A percentile compares a stretch with the other conserved stretches of the same genome.
phyloP scores from a whole-genome alignment of 2,329 filamentous ascomycete species.

The Pyrenophora tritici-repentis region DNA sequence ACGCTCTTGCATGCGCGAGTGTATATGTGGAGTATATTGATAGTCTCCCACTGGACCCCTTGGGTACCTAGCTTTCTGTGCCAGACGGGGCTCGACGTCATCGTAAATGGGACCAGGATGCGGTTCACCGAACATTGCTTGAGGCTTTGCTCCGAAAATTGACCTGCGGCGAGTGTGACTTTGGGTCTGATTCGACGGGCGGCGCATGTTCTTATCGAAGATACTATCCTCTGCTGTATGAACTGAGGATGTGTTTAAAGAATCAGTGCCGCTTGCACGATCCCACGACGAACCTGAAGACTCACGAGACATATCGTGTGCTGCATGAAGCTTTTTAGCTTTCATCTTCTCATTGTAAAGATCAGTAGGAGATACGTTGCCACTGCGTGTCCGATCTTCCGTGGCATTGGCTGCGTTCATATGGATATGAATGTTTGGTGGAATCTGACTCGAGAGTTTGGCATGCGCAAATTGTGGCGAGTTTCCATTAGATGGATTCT shows the following conservation, averaged over 20 bases:
- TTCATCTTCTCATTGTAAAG: conserved; percentile 15
- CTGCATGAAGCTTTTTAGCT: conserved; percentile 8
- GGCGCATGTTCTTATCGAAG: conserved; percentile 22
- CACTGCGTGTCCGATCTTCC: conserved; percentile 20
- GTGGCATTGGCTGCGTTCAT: conserved; percentile 17
- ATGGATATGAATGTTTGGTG: conserved; percentile 28
- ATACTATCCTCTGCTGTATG: conserved; percentile 28
- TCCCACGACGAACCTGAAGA: conserved; percentile 18
- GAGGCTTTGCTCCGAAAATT: neutral
- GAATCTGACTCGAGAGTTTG: conserved; percentile 9
- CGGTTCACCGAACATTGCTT: conserved; percentile 1
- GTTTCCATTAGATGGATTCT: conserved; percentile 16
- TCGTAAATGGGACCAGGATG: conserved; percentile 17
- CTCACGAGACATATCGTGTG: conserved; percentile 25
- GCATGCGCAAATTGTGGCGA: conserved; percentile 24
- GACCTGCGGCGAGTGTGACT: conserved; percentile 1
- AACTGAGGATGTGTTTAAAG: conserved; percentile 23
- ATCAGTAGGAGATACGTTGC: conserved; percentile 12
- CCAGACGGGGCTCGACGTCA: conserved; percentile 5
- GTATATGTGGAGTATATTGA: neutral
- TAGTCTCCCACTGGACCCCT: conserved; percentile 12
- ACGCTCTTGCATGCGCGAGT: conserved; percentile 1
- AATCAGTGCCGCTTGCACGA: conserved; percentile 29
- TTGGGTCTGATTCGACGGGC: neutral
- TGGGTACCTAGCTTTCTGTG: conserved; percentile 4